Base-by-base conservation (phyloP, 164 flowering plant genomes). In the Magnolia kwangsiensis region DNA sequence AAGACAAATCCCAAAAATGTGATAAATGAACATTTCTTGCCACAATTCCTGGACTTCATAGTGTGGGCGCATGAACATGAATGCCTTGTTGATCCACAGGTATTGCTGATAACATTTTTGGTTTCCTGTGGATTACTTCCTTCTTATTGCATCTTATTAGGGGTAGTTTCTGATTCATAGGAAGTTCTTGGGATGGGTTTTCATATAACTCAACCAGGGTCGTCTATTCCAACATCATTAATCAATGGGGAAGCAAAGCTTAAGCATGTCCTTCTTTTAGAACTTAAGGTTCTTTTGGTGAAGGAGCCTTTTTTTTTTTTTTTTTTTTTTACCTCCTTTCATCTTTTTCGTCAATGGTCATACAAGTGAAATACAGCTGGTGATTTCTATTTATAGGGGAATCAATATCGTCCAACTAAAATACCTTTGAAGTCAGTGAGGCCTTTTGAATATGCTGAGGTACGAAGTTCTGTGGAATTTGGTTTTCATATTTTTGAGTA, bases 11-110 rank as follows among this genome's bases (percentile, higher is more conserved):
- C 99, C 2, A 96, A 96, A 96, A 87, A 96, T 89, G 97, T 97
- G 2, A 96, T 96, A 76, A 96, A 91, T 88, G 99, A 96, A 83
- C 99, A 94, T 80, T 92, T 96, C 75, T 81, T 96, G 77, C 99
- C 99, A 63, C 86, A 96, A 7, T 96, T 96, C 85, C 85, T 96
- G 75, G 98, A 96, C 82, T 96, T 96, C 68, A 80, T 94, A 10
- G 97, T 96, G 27, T 96, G 99, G 99, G 99, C 98, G 7, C 99
- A 96, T 87, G 99, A 96, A 80, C 99, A 94, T 84, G 99, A 96
- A 83, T 94, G 99, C 78, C 91, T 96, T 50, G 82, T 91, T 80
- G 99, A 96, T 23, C 24, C 24, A 23, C 24, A 23, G 24, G 24
- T 23, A 23, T 23, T 23, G 24, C 24, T 23, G 24, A 23, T 23